phyloP scores from a whole-genome alignment of 1,284 basidiomycete species.

The Leccinum pachyderme region DNA sequence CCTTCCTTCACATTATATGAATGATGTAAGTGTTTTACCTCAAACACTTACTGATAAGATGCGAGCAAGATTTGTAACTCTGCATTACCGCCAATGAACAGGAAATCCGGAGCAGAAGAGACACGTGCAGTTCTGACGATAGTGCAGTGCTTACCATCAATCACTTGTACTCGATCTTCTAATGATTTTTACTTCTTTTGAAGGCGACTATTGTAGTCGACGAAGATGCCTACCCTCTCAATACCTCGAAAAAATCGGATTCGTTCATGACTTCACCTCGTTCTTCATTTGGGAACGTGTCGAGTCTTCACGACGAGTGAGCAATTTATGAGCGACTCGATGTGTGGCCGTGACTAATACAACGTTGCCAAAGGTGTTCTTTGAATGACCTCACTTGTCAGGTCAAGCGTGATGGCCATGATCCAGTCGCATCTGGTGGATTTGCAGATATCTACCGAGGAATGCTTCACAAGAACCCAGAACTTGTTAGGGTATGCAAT shows the following conservation, averaged over 20 bases:
- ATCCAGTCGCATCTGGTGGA: conserved; percentile 16
- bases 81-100: not conserved
- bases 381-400: conserved; percentile 9
- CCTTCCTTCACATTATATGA: conserved; percentile 3
- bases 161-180: not conserved
- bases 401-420: conserved; percentile 10
- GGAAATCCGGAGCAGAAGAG: not conserved
- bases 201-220: not conserved
- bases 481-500: conserved; percentile 8
- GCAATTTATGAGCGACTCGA: not conserved
- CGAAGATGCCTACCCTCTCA: not conserved
- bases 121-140: not conserved
- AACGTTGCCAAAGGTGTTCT: not conserved
- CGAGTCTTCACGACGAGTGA: conserved; percentile 2
- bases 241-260: not conserved
- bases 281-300: not conserved
- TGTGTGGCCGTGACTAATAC: not conserved
- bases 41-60: too few species aligned
- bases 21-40: conserved; percentile 5
- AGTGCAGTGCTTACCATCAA: not conserved
- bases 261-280: not conserved
- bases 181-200: not conserved
- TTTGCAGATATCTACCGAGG: conserved; percentile 18
- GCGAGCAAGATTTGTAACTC: not conserved
- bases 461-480: conserved; percentile 5